phyloP scores from a whole-genome alignment of 164 flowering plant species.

The Sextonia rubra region DNA sequence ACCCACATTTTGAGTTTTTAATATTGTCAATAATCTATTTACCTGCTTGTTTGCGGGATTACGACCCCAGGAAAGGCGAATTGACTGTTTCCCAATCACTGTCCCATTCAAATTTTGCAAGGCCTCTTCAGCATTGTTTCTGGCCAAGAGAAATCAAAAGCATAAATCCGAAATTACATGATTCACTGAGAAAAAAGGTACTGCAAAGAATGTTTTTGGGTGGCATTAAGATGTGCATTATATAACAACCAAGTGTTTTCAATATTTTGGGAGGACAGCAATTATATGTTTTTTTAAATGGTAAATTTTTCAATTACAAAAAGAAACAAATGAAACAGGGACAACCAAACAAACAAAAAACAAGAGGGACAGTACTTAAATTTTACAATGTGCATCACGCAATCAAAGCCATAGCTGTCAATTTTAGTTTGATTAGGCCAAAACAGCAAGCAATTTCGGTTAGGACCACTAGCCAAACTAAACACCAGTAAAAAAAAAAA shows the following conservation, averaged over 20 bases:
- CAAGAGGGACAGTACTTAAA: background rate
- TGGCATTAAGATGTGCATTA: too few species aligned
- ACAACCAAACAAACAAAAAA: too few species aligned
- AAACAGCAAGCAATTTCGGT: too few species aligned
- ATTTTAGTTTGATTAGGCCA: too few species aligned
- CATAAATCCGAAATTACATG: background rate
- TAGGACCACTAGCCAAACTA: too few species aligned
- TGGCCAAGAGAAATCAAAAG: constrained; percentile 23
- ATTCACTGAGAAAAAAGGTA: background rate
- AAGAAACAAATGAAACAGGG: too few species aligned
- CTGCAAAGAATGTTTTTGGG: background rate
- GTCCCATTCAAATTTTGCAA: constrained; percentile 71
- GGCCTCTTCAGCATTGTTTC: constrained; percentile 83
- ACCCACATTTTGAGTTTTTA: background rate
- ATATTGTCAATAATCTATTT: background rate
- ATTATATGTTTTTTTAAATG: too few species aligned
- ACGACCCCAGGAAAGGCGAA: constrained; percentile 97
- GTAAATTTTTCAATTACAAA: too few species aligned
- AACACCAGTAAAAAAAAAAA: too few species aligned
- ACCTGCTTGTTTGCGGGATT: constrained; percentile 94
- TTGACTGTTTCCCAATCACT: constrained; percentile 79
- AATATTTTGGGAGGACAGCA: background rate
- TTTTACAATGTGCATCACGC: background rate
- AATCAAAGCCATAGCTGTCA: too few species aligned
- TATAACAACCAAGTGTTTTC: background rate